Evolutionary conservation across 129 eudicot genomes (phyloP).

Genomic region (Centaurea solstitialis): DNA sequence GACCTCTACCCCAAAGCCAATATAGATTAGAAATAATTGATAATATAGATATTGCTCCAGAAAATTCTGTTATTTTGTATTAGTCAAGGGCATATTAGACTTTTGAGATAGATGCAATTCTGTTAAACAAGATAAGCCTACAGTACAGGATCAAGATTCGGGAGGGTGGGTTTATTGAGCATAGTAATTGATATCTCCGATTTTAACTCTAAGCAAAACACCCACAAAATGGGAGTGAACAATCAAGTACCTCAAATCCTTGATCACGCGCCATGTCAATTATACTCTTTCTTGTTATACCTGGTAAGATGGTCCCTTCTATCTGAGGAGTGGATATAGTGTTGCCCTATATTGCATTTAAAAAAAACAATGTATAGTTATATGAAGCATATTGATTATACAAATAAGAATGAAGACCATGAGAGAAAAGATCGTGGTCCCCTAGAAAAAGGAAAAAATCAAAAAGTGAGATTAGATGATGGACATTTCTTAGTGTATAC

Average conservation of each 20-base stretch:
- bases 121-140: background rate
- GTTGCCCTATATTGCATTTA: slow-evolving; percentile 60
- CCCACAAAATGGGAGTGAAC: background rate
- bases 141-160: background rate
- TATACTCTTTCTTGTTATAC: slow-evolving; percentile 93
- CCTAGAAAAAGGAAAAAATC: background rate
- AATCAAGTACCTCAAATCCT: slow-evolving; percentile 75
- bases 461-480: background rate
- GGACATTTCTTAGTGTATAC: slow-evolving; percentile 35
- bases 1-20: background rate
- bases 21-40: background rate
- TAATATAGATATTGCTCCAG: background rate
- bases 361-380: slow-evolving; percentile 11
- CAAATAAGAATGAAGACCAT: background rate
- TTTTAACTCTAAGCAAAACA: background rate
- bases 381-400: background rate
- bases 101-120: background rate
- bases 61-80: background rate
- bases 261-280: slow-evolving; percentile 78
- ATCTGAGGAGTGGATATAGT: slow-evolving; percentile 80
- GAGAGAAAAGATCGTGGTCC: background rate
- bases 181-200: background rate
- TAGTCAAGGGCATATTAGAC: slow-evolving; percentile 3
- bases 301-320: slow-evolving; percentile 95
- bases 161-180: background rate